Conservation (phyloP, 2,329 filamentous ascomycete genomes). For the Thielaviopsis punctulata region DNA sequence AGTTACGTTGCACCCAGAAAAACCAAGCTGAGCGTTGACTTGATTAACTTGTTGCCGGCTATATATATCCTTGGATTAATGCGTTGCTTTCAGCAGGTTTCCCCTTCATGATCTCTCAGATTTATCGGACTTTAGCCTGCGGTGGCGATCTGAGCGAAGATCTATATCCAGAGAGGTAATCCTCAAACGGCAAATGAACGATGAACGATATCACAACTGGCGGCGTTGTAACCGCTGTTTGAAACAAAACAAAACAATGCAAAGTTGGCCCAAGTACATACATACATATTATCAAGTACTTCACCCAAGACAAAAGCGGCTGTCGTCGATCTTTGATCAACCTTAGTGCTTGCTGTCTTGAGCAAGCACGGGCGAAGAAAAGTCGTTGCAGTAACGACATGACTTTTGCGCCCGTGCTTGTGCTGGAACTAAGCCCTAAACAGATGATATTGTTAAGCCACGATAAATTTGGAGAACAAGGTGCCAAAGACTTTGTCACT, state of each 20-base stretch:
- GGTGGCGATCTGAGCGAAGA: not conserved
- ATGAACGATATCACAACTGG: too few relatives aligned
- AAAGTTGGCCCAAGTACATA: too few relatives aligned
- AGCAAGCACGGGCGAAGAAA: not conserved
- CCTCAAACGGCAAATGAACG: too few relatives aligned
- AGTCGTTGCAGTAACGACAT: not conserved
- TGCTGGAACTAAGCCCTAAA: not conserved
- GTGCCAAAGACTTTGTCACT: too few relatives aligned
- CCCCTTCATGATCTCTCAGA: too few relatives aligned
- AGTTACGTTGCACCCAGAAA: not conserved
- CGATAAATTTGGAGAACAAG: too few relatives aligned
- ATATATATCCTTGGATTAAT: not conserved
- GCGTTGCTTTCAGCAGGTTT: not conserved
- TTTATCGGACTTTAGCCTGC: not conserved
- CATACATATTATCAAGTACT: too few relatives aligned
- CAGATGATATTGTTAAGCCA: not conserved
- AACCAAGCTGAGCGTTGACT: not conserved
- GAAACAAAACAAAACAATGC: too few relatives aligned
- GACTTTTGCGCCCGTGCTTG: not conserved
- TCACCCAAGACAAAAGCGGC: not conserved
- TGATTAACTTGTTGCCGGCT: not conserved
- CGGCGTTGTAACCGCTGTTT: too few relatives aligned
- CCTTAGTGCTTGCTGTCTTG: not conserved
- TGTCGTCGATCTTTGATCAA: not conserved
- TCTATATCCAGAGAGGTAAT: too few relatives aligned